Base-by-base conservation (phyloP, 2,329 filamentous ascomycete species). In the Fusarium nygamai region DNA sequence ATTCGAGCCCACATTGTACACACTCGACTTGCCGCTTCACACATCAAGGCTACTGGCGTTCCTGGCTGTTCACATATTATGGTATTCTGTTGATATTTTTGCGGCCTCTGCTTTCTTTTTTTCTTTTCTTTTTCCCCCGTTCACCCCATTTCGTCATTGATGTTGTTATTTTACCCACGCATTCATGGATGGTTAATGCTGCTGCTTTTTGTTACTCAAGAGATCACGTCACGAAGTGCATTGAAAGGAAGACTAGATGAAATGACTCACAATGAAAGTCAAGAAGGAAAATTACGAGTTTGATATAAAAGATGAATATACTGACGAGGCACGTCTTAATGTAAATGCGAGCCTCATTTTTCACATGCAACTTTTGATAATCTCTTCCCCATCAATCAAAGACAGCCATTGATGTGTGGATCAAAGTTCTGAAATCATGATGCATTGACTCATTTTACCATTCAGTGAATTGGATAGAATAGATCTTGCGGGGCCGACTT, bases 21-120 rank as follows among this genome's bases (percentile, higher is more conserved):
- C 46, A 72, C 74, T 78, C 68, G 71, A 76, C 58, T 59, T 56
- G 24, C 66, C 62, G 60, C 33, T 73, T 73, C 39, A 69, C 69
- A 69, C 65, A 77, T 77, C 8, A 70, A 57, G 77, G 65, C 63
- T 62, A 39, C 71, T 64, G 77, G 77, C 77, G 77, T 79, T 78
- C 72, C 51, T 59, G 72, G 74, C 67, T 75, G 68, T 64, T 64
- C 64, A 75, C 61, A 71, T 71, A 70, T 75, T 74, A 76, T 78
- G 57, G 20, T 57, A 46, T 50, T 46, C 38, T 39, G 60, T 47
- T 72, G 61, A 50, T 64, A 60, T 67, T 54, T 60, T 39, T 29
- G 36, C 51, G 51, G 38, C 43, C 38, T 41, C 47, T 58, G 41
- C 22, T 31, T 70, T n/a, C n/a, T 70, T 56, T 54, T 22, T 5